phyloP scores from a whole-genome alignment of 306 rosid species.

The Vachellia collinsii region DNA sequence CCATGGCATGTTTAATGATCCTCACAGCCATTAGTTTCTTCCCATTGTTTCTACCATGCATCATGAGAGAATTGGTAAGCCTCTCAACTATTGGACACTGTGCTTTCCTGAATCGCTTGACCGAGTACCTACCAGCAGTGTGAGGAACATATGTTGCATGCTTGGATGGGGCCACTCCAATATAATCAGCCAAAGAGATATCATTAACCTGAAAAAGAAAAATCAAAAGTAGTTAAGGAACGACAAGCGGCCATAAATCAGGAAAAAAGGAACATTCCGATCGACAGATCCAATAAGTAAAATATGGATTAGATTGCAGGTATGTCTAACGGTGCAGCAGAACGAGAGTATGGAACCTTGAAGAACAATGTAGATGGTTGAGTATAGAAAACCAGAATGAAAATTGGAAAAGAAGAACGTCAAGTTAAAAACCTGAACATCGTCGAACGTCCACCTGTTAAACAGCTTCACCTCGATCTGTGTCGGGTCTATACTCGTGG shows the following conservation, averaged over 20 bases:
- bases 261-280: not conserved
- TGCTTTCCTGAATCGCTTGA: constrained; percentile 64
- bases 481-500: constrained; percentile 36
- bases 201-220: constrained; percentile 42
- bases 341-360: not conserved
- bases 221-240: not conserved
- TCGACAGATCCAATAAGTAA: not conserved
- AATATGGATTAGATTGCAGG: not conserved
- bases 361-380: not conserved
- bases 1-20: constrained; percentile 65
- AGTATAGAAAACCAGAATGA: not conserved
- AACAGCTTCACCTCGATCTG: constrained; percentile 68
- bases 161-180: constrained; percentile 59
- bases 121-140: constrained; percentile 68
- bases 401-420: too few relatives aligned
- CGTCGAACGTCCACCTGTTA: constrained; percentile 76
- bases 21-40: constrained; percentile 68
- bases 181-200: constrained; percentile 54
- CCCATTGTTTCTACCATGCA: constrained; percentile 72
- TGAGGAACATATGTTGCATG: constrained; percentile 71
- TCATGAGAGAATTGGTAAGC: constrained; percentile 71
- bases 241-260: not conserved
- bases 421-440: constrained; percentile 46
- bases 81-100: constrained; percentile 75
- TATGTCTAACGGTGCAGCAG: not conserved